These are phyloP conservation scores for Gaultheria prostrata DNA, from an alignment of 148 eudicot species.

Conservation along the genomic window DNA sequence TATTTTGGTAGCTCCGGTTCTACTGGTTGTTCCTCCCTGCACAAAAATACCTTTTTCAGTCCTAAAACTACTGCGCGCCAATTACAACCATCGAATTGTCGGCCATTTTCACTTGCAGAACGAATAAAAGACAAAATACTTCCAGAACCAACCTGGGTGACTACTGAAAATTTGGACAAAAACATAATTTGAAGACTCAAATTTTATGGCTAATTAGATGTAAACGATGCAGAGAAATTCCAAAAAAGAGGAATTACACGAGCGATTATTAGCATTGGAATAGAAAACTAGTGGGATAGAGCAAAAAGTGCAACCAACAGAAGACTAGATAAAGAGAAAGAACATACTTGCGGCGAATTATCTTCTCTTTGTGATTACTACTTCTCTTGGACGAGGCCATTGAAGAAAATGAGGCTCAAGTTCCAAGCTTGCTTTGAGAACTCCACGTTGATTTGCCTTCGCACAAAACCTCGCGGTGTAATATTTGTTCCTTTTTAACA, in stretches of 20 bases:
- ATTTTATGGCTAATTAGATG: not conserved
- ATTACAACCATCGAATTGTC: conserved; percentile 10
- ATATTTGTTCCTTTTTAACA: too few species aligned
- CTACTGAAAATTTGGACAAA: not conserved
- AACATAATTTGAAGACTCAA: not conserved
- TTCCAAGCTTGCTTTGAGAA: too few species aligned
- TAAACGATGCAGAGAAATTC: not conserved
- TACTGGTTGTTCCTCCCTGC: conserved; percentile 87
- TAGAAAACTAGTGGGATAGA: not conserved
- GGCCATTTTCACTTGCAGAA: not conserved
- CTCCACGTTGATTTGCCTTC: too few species aligned
- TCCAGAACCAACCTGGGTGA: not conserved
- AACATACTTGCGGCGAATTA: conserved; percentile 40
- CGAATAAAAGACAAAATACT: not conserved
- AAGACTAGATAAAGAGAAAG: not conserved
- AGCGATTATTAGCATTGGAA: not conserved
- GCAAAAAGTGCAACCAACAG: not conserved
- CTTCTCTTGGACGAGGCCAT: conserved; percentile 35
- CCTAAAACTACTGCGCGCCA: not conserved
- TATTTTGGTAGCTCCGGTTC: conserved; percentile 77
- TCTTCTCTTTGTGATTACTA: conserved; percentile 38
- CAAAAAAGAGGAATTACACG: not conserved
- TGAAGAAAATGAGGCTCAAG: not conserved
- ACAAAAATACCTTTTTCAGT: conserved; percentile 6
- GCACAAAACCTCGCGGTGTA: too few species aligned